Evolutionary conservation across 305 asterid species (phyloP), one percentile per base, ranked within the genome.

Genomic region (Solanum aculeatissimum): DNA sequence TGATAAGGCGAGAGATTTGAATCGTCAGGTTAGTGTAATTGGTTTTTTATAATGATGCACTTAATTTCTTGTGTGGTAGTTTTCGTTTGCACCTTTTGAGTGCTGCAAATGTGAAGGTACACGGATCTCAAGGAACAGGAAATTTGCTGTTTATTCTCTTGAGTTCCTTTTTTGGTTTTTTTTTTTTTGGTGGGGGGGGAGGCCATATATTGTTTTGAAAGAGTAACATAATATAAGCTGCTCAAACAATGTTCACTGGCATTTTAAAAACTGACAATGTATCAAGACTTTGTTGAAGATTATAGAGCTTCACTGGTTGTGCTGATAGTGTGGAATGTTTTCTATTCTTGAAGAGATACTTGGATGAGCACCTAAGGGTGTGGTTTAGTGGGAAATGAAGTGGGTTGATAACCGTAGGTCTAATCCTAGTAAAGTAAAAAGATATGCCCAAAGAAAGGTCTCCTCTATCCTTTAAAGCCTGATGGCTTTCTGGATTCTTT

Each of bases 1-100:
- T 51, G 92, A 91, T 70, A 92, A 93, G 86, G 93, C 96, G 83
- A 93, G 90, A 91, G 98, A 96, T 90, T 91, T 96, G 91, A 96
- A 96, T 85, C 95, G 95, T 45, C 99, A 95, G 98, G 99, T 96
- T 80, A 82, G 93, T 86, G 68, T 84, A 51, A 83, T 75, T 65
- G 49, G 54, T 80, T 47, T 82, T 69, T 83, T 2, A 77, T 86
- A 47, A 49, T 60, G 42, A 51, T 63, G 62, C 51, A 47, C 63
- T 80, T 55, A 69, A 10, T 9, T 69, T 38, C 78, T 38, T 69
- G 32, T 38, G 78, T 40, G 29, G 49, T 35, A 10, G 66, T 69
- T 69, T 53, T 40, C 18, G n/a, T 21, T 40, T 40, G 18, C 4
- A 19, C 49, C 25, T 68, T 68, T 35, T 35, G 49, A 35, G 8